Evolutionary conservation across 164 flowering plant species (phyloP), one percentile per base, ranked within the genome.

Genomic region (Umbellularia californica): DNA sequence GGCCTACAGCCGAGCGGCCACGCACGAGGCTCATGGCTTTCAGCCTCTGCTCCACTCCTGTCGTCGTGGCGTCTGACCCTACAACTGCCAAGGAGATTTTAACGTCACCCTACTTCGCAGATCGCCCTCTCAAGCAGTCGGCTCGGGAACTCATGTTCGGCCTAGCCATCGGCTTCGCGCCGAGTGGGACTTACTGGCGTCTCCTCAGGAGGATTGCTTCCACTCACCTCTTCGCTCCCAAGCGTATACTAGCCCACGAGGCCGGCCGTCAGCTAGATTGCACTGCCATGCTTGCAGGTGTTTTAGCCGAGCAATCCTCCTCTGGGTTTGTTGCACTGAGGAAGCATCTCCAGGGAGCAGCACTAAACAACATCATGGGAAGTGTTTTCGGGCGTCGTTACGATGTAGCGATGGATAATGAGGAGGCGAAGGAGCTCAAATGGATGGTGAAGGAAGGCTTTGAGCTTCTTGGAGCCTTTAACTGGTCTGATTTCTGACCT

Each of bases 111-210:
- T 63, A 81, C 70, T 92, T 92, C 60, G 92, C 91, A 0, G 88
- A 90, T 72, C 91, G 97, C 10, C 97, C 97, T 0, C 22, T 91
- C 13, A 90, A 92, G 67, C 83, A 88, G 69, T 90, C 97, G 0
- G 97, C 95, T 33, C 74, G 77, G 72, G 67, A 72, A 68, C 88
- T 92, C 65, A 84, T 90, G 88, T 92, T 92, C 77, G 70, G 73
- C 77, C 86, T 92, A 22, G 93, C 97, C 72, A 92, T 92, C 3
- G 97, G 97, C 50, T 92, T 92, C 65, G 91, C 97, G 0, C 92
- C 95, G 0, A 79, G 79, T 41, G 97, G 97, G 0, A 25, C 86
- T 1, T 88, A 92, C 81, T 92, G 97, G 95, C 81, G 94, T 5
- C 83, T 78, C n/a, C 77, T 92, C 1, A 75, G 97, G 7, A 77